Evolutionary conservation across 768 basidiomycete species (phyloP), one percentile per base, ranked within the genome.

Genomic region (Termitomyces sp.): DNA sequence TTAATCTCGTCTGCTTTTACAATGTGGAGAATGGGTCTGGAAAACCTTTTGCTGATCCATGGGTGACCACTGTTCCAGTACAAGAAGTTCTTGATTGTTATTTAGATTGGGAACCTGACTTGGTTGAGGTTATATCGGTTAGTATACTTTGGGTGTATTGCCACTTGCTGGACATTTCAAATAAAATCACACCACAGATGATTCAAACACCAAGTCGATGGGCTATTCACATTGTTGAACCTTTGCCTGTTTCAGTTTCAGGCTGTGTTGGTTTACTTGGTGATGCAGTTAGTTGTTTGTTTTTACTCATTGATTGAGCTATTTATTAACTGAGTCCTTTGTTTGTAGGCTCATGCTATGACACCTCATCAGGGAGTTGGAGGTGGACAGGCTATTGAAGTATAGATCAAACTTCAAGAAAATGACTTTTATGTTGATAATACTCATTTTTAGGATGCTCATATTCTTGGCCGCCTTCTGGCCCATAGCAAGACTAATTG

Each of bases 161-260:
- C 19, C 3, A 2, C 15, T 37, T 9, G 8, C 14, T 37, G 24
- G 6, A 22, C 11, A 19, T 28, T 17, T 21, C 19, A 5, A 43
- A 0, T 15, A 7, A 34, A 7, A 35, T 43, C 15, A 15, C 35
- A 59, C 15, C n/a, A n/a, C 19, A 71, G 71, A 62, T 61, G 40
- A 56, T 66, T 1, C 64, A 65, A 24, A 62, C 52, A 10, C 65
- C 68, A 2, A 69, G 62, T 24, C 62, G 68, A 45, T 78, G 77
- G 74, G 74, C 71, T 1, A 65, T 79, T 11, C 71, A 75, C 56
- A 60, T 65, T 15, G 64, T 78, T 12, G 63, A 65, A 6, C 59
- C 66, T 5, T 58, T 80, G 3, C 74, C 74, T 2, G 57, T 62
- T 14, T 45, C 3, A 15, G 57, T 62, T 24, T 53, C 49, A 5